Evolutionary conservation across 2,329 filamentous ascomycete species (phyloP), one percentile per base, ranked within the genome.

Genomic region (Monosporascus sp.): DNA sequence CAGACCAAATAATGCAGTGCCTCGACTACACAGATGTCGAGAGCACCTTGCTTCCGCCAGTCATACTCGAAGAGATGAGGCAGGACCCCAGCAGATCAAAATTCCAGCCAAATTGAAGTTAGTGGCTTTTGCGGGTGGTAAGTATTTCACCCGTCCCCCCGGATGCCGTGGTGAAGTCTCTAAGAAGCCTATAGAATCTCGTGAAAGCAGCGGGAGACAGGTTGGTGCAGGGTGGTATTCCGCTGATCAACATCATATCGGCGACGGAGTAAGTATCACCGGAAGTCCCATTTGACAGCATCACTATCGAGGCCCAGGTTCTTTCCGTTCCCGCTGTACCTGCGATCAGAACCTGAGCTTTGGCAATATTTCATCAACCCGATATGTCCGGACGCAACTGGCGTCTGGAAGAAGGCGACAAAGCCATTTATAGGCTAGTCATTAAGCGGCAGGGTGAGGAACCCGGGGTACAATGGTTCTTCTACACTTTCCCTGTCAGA

Each of bases 401-500:
- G 41, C 41, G 41, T 24, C 41, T 11, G 14, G 22, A 24, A 3
- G 41, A 44, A 16, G 45, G 34, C 7, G 52, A 51, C 16, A 52
- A 61, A 1, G 58, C 62, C 6, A 50, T 71, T 7, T 67, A 66
- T 48, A 64, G 71, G 51, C 60, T 66, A 9, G 58, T 69, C 19
- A 52, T 68, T 5, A 57, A 62, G 1, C 62, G 63, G 3, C 59
- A 64, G 11, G 53, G 59, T 14, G 50, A 63, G 24, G 49, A 61
- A 0, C 45, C 54, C 1, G 43, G 49, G 1, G 54, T 59, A 4
- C 66, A 73, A 48, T 64, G 66, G 5, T 58, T 73, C 26, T 78
- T 78, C 53, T 65, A 68, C 49, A 69, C 72, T 2, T 76, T 74
- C 50, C 74, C 73, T 0, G 64, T 72, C 0, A 20, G 40, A n/a